Base-by-base conservation (phyloP, 345 rosid genomes). In the Trapa incisa region DNA sequence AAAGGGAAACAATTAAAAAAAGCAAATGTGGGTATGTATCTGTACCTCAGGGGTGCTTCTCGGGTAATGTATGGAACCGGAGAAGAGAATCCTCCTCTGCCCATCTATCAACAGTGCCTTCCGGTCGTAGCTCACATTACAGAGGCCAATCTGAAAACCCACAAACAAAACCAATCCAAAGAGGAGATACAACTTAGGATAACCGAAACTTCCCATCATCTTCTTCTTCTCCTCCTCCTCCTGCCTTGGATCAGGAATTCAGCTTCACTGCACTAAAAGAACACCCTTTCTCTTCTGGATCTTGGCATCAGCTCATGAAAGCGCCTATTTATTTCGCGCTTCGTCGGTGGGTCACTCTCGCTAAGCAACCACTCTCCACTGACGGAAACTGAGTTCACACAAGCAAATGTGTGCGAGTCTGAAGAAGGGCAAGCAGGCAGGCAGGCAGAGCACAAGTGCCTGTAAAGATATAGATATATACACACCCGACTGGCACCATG, bases 1-100 rank as follows among this genome's bases (percentile, higher is more conserved):
- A 53, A n/a, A 36, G 8, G 50, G 12, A 52, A 15, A 65, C 43
- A 15, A 37, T 10, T 29, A 52, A 16, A 17, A 37, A 65, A 37
- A n/a, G 47, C 11, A 60, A 33, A 66, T 42, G 37, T 65, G 67
- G 36, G 47, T 15, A 65, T 47, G 50, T 35, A 38, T 14, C 8
- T 45, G 56, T 12, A 87, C 97, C 78, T 92, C 92, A 50, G 96
- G 96, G 2, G 97, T 91, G 76, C 96, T 91, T 68, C 98, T 84
- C 11, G 98, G 98, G 71, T 92, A 92, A 78, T 92, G 96, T 74
- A 92, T 86, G 38, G 98, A 92, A 3, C 96, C 98, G 65, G 98
- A 92, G 82, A 92, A 86, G 54, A 92, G 95, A 69, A 92, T 82
- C 72, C 91, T 85, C 69, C 98, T 86, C 65, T 89, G 88, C 29